phyloP scores from a whole-genome alignment of 768 basidiomycete genomes.

The Saitozyma sp. region DNA sequence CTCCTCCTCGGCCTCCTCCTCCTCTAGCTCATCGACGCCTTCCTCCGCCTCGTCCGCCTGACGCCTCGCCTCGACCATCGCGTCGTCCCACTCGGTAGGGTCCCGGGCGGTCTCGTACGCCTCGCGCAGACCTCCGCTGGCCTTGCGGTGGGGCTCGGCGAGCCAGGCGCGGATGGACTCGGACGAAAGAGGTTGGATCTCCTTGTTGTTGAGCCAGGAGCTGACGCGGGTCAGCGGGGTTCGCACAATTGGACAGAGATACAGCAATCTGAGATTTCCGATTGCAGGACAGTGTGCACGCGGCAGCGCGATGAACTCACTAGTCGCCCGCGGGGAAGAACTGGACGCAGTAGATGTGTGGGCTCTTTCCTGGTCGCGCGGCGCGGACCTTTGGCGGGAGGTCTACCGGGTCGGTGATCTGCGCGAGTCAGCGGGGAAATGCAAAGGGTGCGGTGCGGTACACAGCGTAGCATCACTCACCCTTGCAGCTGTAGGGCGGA shows the following conservation, averaged over 20 bases:
- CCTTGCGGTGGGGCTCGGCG: conserved; percentile 64
- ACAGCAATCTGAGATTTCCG: background rate
- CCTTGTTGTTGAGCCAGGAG: conserved; percentile 78
- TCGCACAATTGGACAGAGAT: conserved; percentile 16
- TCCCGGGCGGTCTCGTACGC: conserved; percentile 75
- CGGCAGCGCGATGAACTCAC: conserved; percentile 61
- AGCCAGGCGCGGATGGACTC: conserved; percentile 85
- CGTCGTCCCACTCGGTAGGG: conserved; percentile 64
- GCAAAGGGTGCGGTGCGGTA: background rate
- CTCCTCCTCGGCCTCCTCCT: conserved; percentile 76
- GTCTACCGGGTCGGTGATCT: conserved; percentile 77
- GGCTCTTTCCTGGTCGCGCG: conserved; percentile 77
- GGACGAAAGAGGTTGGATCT: conserved; percentile 72
- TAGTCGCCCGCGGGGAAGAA: conserved; percentile 95
- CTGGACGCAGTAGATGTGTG: conserved; percentile 66
- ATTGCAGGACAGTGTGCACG: background rate
- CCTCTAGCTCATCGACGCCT: conserved; percentile 71
- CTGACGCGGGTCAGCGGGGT: conserved; percentile 54
- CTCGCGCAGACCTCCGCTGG: conserved; percentile 68
- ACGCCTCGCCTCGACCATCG: conserved; percentile 25
- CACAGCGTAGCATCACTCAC: conserved; percentile 18
- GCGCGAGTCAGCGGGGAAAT: conserved; percentile 16
- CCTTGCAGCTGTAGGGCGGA: conserved; percentile 30
- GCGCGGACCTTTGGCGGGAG: conserved; percentile 65
- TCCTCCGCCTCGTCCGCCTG: conserved; percentile 63